A percentile compares a stretch with the other conserved stretches of the same genome.
Conservation (phyloP, 2,329 filamentous ascomycete species). For the Colletotrichum echinochloae region DNA sequence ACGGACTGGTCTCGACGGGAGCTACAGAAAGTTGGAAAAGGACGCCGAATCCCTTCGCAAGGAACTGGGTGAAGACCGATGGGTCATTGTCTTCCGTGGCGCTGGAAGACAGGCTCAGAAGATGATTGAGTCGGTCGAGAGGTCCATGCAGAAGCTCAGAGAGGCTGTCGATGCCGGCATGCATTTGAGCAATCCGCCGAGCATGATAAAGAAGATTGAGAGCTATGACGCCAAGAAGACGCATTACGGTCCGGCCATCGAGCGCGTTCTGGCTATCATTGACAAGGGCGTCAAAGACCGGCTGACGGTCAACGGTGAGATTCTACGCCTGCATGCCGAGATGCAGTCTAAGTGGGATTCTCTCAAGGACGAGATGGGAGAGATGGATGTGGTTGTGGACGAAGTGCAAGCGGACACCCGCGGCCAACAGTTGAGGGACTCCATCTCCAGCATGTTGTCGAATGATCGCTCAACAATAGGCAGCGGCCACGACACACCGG, state of each 20-base stretch:
- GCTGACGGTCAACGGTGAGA: conserved; percentile 96
- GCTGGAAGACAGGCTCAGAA: conserved; percentile 92
- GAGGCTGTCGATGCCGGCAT: conserved; percentile 82
- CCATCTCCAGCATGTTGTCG: conserved; percentile 90
- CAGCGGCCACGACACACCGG: conserved; percentile 78
- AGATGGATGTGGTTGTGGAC: conserved; percentile 81
- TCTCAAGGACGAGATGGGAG: conserved; percentile 80
- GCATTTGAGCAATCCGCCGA: conserved; percentile 77
- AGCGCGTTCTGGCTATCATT: conserved; percentile 90
- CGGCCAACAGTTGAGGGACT: conserved; percentile 86
- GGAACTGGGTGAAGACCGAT: conserved; percentile 94
- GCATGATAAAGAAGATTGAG: conserved; percentile 85
- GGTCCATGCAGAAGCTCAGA: conserved; percentile 84
- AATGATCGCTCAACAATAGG: conserved; percentile 79
- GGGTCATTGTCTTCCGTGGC: conserved; percentile 95
- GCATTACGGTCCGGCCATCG: conserved; percentile 94
- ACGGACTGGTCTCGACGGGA: conserved; percentile 79
- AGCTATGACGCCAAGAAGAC: conserved; percentile 95
- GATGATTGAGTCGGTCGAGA: conserved; percentile 95
- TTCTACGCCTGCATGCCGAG: conserved; percentile 85
- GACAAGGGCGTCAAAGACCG: conserved; percentile 95
- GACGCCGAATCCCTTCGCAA: conserved; percentile 91
- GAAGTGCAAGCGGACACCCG: conserved; percentile 74
- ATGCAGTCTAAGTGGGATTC: conserved; percentile 85
- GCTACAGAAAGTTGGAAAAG: conserved; percentile 87